Evolutionary conservation across 1,284 basidiomycete genomes (phyloP).

Genomic region (Sutorius eximius): DNA sequence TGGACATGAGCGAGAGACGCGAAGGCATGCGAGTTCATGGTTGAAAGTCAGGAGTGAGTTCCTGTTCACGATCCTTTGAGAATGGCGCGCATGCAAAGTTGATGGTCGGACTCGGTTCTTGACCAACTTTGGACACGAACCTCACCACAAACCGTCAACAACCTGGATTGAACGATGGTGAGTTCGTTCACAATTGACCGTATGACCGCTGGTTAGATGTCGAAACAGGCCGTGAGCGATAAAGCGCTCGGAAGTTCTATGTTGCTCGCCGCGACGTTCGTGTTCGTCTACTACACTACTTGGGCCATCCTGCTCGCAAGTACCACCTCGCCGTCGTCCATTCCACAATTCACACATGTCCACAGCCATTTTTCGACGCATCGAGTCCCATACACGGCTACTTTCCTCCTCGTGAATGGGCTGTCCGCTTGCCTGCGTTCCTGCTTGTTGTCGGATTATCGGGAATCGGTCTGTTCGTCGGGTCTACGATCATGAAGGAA

Average conservation of each 20-base stretch:
- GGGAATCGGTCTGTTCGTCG: constrained; percentile 78
- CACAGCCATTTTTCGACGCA: constrained; percentile 81
- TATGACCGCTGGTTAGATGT: constrained; percentile 9
- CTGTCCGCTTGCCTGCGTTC: constrained; percentile 81
- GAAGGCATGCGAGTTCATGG: constrained; percentile 52
- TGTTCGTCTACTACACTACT: constrained; percentile 87
- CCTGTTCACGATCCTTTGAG: not conserved
- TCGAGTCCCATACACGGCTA: constrained; percentile 71
- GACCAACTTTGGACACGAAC: constrained; percentile 25
- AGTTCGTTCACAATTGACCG: constrained; percentile 11
- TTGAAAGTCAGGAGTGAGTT: not conserved
- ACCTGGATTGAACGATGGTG: constrained; percentile 23
- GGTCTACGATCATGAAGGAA: constrained; percentile 73
- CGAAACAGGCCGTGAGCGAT: constrained; percentile 71
- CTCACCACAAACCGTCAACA: not conserved
- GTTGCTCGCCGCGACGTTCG: constrained; percentile 73
- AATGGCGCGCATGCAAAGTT: constrained; percentile 1
- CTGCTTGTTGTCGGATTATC: constrained; percentile 77
- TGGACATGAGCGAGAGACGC: constrained; percentile 77
- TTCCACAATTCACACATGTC: constrained; percentile 3
- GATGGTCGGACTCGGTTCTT: not conserved
- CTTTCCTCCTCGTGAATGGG: constrained; percentile 92
- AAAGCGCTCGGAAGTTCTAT: constrained; percentile 78
- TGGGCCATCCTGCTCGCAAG: constrained; percentile 88
- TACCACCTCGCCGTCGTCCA: constrained; percentile 12